Evolutionary conservation across 352 stramenopile species (phyloP).

Genomic region (Phytophthora kernoviae): DNA sequence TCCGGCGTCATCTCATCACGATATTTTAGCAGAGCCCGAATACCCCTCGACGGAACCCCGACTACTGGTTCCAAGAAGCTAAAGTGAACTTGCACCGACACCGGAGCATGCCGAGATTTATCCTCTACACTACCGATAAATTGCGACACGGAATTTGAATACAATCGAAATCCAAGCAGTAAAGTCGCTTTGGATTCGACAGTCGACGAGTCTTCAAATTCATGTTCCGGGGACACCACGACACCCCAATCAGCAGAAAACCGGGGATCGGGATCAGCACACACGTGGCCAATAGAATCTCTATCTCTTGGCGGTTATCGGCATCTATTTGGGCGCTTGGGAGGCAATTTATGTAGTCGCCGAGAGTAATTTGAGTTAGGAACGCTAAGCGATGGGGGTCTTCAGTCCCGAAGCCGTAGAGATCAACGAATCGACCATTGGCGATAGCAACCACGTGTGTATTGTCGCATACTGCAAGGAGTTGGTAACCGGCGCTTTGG

Average conservation of each 20-base stretch:
- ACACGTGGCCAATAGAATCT: constrained; percentile 32
- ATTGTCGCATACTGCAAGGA: constrained; percentile 39
- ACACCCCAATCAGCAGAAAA: constrained; percentile 50
- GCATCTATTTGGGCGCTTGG: not conserved
- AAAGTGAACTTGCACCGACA: constrained; percentile 44
- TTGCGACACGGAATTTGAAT: constrained; percentile 16
- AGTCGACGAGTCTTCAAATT: constrained; percentile 13
- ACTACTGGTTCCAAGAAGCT: constrained; percentile 47
- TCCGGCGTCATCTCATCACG: constrained; percentile 25
- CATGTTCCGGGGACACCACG: constrained; percentile 5
- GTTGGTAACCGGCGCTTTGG: constrained; percentile 24
- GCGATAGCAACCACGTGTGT: constrained; percentile 46
- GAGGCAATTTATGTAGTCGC: constrained; percentile 25
- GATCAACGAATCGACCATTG: constrained; percentile 56
- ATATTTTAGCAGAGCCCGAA: constrained; percentile 22
- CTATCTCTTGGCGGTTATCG: not conserved
- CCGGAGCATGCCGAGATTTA: not conserved
- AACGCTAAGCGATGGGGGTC: constrained; percentile 34
- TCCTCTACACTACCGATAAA: not conserved
- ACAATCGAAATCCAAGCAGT: constrained; percentile 62
- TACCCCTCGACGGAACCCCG: constrained; percentile 5
- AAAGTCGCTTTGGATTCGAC: constrained; percentile 10
- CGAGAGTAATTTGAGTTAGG: constrained; percentile 45
- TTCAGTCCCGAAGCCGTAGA: constrained; percentile 34
- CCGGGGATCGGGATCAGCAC: constrained; percentile 44